Evolutionary conservation across 148 eudicot species (phyloP), one percentile per base, ranked within the genome.

Genomic region (Polygonum maritimum): DNA sequence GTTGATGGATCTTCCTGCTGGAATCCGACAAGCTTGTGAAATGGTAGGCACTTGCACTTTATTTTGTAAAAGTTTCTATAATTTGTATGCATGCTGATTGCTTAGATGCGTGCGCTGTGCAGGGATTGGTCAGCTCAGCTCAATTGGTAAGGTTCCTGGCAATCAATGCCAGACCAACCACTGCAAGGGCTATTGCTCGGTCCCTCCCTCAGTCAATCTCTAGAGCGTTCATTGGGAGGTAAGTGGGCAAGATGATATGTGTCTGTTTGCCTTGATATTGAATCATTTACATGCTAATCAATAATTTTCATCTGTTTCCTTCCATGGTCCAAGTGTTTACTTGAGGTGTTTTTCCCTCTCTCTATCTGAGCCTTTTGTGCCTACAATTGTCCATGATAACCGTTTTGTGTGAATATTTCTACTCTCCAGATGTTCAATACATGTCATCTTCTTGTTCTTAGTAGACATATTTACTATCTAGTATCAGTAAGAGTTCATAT

Each of bases 121-220:
- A 94, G 98, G 98, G 98, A 79, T 85, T 92, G 87, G 91, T 92
- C 33, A 94, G 98, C 86, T 89, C 97, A 40, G 98, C 98, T 74
- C 98, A 90, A 83, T 71, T 94, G 90, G 97, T 90, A 67, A 90
- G 74, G 77, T 89, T 82, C 86, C 78, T 94, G 63, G 86, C 96
- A 74, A 94, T 94, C 69, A 85, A 90, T 82, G 96, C 98, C 57
- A 88, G 97, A 76, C 98, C 98, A 31, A 92, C 95, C 55, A 85
- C 94, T 47, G 79, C 85, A 31, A 89, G 98, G 83, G 84, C 90
- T 76, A 84, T 92, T 58, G 90, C 98, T 62, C 93, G 98, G 60
- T 76, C 85, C 35, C 87, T 94, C 82, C 98, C 98, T 36, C 87
- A 89, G 80, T 97, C 85, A 80, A 76, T 92, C 52, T 92, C 97